phyloP scores from a whole-genome alignment of 1,284 basidiomycete genomes.

The Apiotrichum domesticum region DNA sequence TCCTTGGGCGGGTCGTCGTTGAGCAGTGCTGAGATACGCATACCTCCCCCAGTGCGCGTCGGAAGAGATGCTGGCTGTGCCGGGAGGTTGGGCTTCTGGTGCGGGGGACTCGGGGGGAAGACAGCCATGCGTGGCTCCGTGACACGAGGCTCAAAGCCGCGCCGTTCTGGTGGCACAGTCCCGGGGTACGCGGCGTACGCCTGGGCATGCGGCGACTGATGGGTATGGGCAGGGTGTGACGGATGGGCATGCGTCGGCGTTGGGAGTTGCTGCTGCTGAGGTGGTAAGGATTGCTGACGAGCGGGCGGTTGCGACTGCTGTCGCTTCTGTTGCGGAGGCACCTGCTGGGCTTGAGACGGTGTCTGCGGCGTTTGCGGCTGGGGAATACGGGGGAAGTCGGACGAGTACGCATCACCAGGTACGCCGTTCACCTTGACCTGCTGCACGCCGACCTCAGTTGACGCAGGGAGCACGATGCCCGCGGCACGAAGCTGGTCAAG shows the following conservation, averaged over 20 bases:
- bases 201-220: not conserved
- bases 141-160: not conserved
- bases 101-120: constrained; percentile 29
- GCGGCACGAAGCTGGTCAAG: constrained; percentile 10
- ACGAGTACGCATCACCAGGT: constrained; percentile 4
- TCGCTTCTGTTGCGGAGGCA: not conserved
- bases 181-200: not conserved
- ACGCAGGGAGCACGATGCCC: constrained; percentile 12
- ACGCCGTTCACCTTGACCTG: constrained; percentile 18
- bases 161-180: not conserved
- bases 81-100: not conserved
- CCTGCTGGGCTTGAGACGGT: not conserved
- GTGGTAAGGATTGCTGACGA: not conserved
- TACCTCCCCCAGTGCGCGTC: constrained; percentile 26
- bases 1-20: constrained; percentile 33
- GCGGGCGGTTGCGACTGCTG: not conserved
- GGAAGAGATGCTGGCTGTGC: not conserved
- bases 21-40: constrained; percentile 39
- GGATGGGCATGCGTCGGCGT: not conserved
- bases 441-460: constrained; percentile 15
- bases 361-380: not conserved
- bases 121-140: constrained; percentile 36
- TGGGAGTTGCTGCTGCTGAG: constrained; percentile 1
- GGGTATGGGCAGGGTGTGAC: not conserved
- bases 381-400: constrained; percentile 10